Evolutionary conservation across 2,329 filamentous ascomycete species (phyloP).

Genomic region (Neopestalotiopsis rosae): DNA sequence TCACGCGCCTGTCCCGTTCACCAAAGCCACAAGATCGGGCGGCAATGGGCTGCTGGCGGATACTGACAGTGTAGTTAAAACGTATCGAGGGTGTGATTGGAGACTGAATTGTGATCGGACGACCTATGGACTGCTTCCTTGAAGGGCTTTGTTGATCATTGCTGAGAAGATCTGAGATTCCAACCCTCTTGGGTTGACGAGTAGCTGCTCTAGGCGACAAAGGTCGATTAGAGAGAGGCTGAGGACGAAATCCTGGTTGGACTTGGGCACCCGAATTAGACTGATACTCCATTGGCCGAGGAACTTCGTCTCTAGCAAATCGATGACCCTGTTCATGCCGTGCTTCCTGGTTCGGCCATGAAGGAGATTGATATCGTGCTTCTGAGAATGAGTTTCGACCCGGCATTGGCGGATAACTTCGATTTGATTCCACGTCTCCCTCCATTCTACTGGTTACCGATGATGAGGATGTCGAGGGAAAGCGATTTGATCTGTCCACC

Average conservation of each 20-base stretch:
- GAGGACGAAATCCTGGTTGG: slow-evolving; percentile 24
- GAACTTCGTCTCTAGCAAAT: slow-evolving; percentile 23
- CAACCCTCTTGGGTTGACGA: slow-evolving; percentile 35
- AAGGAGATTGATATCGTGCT: slow-evolving; percentile 24
- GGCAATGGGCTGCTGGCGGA: slow-evolving; percentile 80
- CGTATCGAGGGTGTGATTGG: slow-evolving; percentile 14
- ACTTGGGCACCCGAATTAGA: slow-evolving; percentile 23
- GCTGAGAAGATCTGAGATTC: slow-evolving; percentile 36
- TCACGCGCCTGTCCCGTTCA: slow-evolving; percentile 79
- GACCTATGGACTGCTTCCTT: slow-evolving; percentile 26
- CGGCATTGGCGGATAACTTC: slow-evolving; percentile 15
- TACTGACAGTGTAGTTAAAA: slow-evolving; percentile 54
- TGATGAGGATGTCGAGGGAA: slow-evolving; percentile 19
- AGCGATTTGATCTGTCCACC: background rate
- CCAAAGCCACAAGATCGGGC: slow-evolving; percentile 84
- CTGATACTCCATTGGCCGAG: slow-evolving; percentile 24
- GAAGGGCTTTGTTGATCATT: slow-evolving; percentile 28
- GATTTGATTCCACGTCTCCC: slow-evolving; percentile 22
- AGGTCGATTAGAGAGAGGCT: slow-evolving; percentile 25
- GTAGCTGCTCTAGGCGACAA: slow-evolving; percentile 30
- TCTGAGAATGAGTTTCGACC: slow-evolving; percentile 26
- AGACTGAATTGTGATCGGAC: slow-evolving; percentile 24
- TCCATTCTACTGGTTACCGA: slow-evolving; percentile 27
- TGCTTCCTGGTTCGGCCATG: slow-evolving; percentile 22
- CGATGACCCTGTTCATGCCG: slow-evolving; percentile 20